Evolutionary conservation across 306 rosid species (phyloP).

Genomic region (Malus sieversii): DNA sequence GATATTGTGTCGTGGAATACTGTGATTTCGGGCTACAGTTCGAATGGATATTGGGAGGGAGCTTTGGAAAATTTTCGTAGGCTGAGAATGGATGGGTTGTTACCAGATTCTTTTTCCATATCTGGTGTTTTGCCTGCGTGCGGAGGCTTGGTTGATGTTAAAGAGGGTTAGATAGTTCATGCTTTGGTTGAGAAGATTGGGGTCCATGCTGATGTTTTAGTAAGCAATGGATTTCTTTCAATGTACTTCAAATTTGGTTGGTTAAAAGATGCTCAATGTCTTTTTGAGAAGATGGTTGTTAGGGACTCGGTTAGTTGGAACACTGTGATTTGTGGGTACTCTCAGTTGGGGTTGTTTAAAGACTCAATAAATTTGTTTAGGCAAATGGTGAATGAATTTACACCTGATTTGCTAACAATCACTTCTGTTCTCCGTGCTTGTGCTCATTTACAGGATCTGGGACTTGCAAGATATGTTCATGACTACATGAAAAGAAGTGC

Average conservation of each 20-base stretch:
- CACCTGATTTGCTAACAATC: constrained; percentile 26
- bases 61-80: constrained; percentile 20
- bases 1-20: constrained; percentile 30
- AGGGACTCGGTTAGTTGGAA: constrained; percentile 60
- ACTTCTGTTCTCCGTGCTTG: constrained; percentile 30
- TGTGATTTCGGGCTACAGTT: constrained; percentile 34
- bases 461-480: constrained; percentile 37
- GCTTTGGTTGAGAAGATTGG: constrained; percentile 25
- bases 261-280: constrained; percentile 17
- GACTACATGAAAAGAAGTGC: constrained; percentile 36
- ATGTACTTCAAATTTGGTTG: constrained; percentile 26
- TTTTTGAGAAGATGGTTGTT: constrained; percentile 45
- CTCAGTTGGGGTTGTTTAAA: constrained; percentile 21
- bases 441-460: constrained; percentile 20
- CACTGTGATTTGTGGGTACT: constrained; percentile 51
- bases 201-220: constrained; percentile 17
- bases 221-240: constrained; percentile 32
- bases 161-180: constrained; percentile 22
- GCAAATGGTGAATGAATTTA: constrained; percentile 24
- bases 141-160: constrained; percentile 20
- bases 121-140: constrained; percentile 19
- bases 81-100: constrained; percentile 12
- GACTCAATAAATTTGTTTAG: constrained; percentile 19
- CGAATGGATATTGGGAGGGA: constrained; percentile 27
- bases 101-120: constrained; percentile 19